These are phyloP conservation scores for Teunomyces lycoperdinae DNA, from an alignment of 805 yeast genomes.

Conservation along the genomic window DNA sequence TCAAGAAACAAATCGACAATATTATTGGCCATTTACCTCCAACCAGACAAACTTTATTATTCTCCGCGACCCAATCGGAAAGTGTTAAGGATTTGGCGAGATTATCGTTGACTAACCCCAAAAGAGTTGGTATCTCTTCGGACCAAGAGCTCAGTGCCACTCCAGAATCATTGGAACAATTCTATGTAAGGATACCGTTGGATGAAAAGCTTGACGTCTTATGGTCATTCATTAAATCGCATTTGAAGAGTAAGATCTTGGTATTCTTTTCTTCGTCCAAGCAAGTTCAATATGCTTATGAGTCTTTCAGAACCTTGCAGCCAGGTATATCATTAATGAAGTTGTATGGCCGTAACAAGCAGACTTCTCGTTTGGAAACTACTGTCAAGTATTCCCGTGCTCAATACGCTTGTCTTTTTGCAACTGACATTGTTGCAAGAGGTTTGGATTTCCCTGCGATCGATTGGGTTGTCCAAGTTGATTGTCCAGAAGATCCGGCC, in stretches of 20 bases:
- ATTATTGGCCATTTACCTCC: constrained; percentile 76
- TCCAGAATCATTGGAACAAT: constrained; percentile 84
- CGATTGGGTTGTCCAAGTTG: constrained; percentile 92
- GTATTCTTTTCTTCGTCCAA: constrained; percentile 86
- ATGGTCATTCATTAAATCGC: constrained; percentile 84
- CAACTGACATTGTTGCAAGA: constrained; percentile 89
- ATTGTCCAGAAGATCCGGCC: constrained; percentile 86
- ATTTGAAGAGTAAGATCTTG: constrained; percentile 72
- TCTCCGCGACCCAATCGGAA: constrained; percentile 88
- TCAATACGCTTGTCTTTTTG: constrained; percentile 76
- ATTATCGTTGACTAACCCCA: constrained; percentile 64
- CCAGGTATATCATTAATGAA: constrained; percentile 90
- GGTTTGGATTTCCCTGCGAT: constrained; percentile 91
- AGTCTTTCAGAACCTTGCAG: constrained; percentile 78
- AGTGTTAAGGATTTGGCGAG: constrained; percentile 80
- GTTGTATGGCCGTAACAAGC: constrained; percentile 87
- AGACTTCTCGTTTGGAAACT: constrained; percentile 82
- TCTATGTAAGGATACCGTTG: constrained; percentile 66
- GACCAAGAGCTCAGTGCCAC: constrained; percentile 59
- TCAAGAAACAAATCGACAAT: constrained; percentile 76
- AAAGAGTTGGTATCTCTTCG: constrained; percentile 37
- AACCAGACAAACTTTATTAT: constrained; percentile 76
- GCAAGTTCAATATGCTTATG: constrained; percentile 88
- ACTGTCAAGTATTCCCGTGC: constrained; percentile 74
- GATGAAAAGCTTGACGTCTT: constrained; percentile 81